These are phyloP conservation scores for Limnanthes douglasii DNA, from an alignment of 345 rosid genomes.

Conservation along the genomic window DNA sequence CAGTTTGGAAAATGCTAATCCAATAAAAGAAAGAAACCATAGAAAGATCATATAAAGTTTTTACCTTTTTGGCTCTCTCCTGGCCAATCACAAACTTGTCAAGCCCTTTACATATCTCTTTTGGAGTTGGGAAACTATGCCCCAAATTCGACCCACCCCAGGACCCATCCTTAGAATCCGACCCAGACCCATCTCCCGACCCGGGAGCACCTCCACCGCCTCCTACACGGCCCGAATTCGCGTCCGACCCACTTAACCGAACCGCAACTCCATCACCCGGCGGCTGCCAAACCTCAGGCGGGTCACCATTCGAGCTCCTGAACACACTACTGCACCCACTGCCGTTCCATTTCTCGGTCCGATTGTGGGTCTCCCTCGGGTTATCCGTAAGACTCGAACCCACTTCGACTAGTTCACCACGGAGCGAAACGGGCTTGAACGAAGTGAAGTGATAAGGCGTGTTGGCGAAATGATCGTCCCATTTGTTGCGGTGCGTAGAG, in stretches of 20 bases:
- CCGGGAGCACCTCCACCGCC: conserved; percentile 18
- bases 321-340: conserved; percentile 9
- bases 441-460: conserved; percentile 33
- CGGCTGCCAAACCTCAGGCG: conserved; percentile 99
- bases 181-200: conserved; percentile 24
- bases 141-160: conserved; percentile 99
- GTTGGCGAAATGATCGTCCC: conserved; percentile 30
- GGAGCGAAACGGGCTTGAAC: conserved; percentile 41
- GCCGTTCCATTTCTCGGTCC: conserved; percentile 11
- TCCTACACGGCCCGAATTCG: conserved; percentile 26
- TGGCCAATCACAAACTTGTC: conserved; percentile 97
- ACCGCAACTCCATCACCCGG: conserved; percentile 71
- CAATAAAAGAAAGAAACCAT: conserved; percentile 2
- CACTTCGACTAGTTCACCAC: conserved; percentile 35
- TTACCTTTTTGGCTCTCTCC: conserved; percentile 92
- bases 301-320: conserved; percentile 72
- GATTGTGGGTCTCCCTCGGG: conserved; percentile 12
- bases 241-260: conserved; percentile 23
- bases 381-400: conserved; percentile 22
- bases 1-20: background rate
- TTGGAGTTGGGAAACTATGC: conserved; percentile 78
- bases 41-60: background rate
- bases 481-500: conserved; percentile 20
- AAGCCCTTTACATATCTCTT: conserved; percentile 85
- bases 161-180: conserved; percentile 45